phyloP scores from a whole-genome alignment of 163 green algal genomes.

The Volvox carteri region DNA sequence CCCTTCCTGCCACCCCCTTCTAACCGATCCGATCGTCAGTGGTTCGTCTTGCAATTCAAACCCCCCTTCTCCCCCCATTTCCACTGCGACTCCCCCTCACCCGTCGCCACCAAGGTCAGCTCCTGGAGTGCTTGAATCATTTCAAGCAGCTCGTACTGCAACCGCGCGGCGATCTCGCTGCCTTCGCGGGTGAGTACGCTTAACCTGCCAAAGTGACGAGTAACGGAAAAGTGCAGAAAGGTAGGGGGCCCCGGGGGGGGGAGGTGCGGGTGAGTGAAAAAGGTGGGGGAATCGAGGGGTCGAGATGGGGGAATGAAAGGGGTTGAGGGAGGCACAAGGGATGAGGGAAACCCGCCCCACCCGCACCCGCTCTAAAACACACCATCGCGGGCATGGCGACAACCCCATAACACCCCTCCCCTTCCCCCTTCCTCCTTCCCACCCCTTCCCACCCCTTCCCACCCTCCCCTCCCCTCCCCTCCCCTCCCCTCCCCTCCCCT shows the following conservation, averaged over 20 bases:
- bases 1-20: too few species aligned
- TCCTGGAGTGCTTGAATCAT: neutral
- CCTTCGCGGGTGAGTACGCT: neutral
- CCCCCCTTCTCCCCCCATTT: too few species aligned
- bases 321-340: neutral
- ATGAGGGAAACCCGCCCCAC: neutral
- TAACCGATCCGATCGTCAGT: too few species aligned
- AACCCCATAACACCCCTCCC: too few species aligned
- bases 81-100: neutral
- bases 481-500: neutral
- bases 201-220: neutral
- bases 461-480: neutral
- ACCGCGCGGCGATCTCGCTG: conserved; percentile 12
- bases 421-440: neutral
- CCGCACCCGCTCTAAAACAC: too few species aligned
- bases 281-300: too few species aligned
- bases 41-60: too few species aligned
- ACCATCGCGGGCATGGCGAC: too few species aligned
- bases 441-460: neutral
- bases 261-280: neutral
- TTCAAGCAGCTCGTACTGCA: conserved; percentile 14
- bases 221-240: neutral
- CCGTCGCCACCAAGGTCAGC: conserved; percentile 23
- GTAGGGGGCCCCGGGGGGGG: neutral
- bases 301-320: too few species aligned